Evolutionary conservation across 371 early-diverging fungal genomes (phyloP), one percentile per base, ranked within the genome.

Genomic region (Syncephalastrum monosporum): DNA sequence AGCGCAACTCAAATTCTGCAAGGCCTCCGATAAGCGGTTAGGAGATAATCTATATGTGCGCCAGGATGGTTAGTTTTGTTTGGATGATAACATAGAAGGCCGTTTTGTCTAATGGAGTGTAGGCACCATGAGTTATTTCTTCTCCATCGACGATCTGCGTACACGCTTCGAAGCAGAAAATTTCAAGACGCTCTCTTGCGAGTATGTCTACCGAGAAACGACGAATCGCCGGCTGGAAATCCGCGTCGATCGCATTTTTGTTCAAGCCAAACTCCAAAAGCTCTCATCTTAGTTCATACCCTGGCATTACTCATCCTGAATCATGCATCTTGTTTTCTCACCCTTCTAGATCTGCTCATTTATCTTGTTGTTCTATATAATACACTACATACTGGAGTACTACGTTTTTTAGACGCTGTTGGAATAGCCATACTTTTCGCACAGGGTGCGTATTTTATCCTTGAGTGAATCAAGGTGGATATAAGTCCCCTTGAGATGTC

Each of bases 1-100:
- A 62, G 93, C 96, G 1, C 94, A 96, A 63, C 73, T 95, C 64
- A 85, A 92, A 64, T 96, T 95, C 64, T 91, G 84, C 25, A 72
- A 59, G 6, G 58, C 74, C 13, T 76, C 85, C 0, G 87, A 88
- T 24, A 87, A 89, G 57, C 87, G 85, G 56, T 69, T 96, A 5
- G 87, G 87, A 15, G 86, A 88, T 19, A 92, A 90, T 57, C 66
- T 94, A 42, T 96, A 94, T 69, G 91, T 91, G 41, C 90, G 96
- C 52, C 93, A 93, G 61, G 96, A 96, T 66, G 95, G 95, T 33
- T 85, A 54, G 51, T 7, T 13, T 24, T 21, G 15, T 10, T n/a
- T 15, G 38, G 27, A 27, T 4, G 7, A 17, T 48, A 38, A 12
- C 25, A 16, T 15, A 19, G 15, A 25, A 24, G 69, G 69, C 10